Evolutionary conservation across 805 yeast species (phyloP), one percentile per base, ranked within the genome.

Genomic region (Lipomyces orientalis): DNA sequence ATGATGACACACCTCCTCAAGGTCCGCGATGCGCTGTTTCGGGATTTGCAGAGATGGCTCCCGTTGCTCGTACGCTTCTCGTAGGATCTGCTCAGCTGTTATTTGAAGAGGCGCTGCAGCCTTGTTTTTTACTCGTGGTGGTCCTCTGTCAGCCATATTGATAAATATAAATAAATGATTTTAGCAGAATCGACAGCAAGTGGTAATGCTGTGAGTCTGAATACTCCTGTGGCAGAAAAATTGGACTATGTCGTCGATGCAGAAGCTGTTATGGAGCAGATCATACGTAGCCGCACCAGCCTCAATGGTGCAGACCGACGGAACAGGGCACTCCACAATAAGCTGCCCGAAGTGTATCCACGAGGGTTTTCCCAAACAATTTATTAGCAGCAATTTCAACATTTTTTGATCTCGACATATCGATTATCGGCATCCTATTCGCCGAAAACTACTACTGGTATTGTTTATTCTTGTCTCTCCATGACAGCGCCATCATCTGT

Each of bases 71-170:
- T 83, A 87, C 0, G 90, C 91, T 68, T 88, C 91, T 46, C 82
- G 81, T 62, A 90, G 77, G 58, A 89, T 84, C 74, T 84, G 86
- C 67, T 87, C 90, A 0, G 91, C 88, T 0, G 92, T 80, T 39
- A 89, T 83, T 76, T 88, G 92, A 33, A 79, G 71, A 71, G 82
- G 81, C 1, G 87, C 87, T 1, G 81, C 80, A 6, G 81, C 79
- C 74, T 80, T 79, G 68, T 81, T 81, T 68, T 77, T 78, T 62
- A 79, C 82, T 39, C 71, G 64, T 12, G 75, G 75, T 14, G 73
- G 72, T 19, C 73, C 75, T 46, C 74, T 59, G 14, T 69, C 75
- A 31, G 35, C 61, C 71, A 69, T 67, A 29, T 58, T 58, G 19
- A 43, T 16, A 19, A 14, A 43, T 57, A 29, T 57, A 34, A 29